phyloP scores from a whole-genome alignment of 345 rosid species.

The Hibiscus tridactylites region DNA sequence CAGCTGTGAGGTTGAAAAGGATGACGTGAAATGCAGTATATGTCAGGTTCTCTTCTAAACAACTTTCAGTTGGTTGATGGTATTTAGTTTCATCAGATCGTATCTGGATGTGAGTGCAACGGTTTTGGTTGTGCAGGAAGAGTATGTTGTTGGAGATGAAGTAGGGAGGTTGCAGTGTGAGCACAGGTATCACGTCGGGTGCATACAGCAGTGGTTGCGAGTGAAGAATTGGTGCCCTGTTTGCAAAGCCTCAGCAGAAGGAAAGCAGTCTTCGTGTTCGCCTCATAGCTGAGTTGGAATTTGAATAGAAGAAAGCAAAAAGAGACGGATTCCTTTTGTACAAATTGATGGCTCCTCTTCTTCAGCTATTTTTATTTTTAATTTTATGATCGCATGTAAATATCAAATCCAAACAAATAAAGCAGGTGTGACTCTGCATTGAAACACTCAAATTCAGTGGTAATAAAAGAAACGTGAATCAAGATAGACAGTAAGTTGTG shows the following conservation, averaged over 20 bases:
- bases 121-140: slow-evolving; percentile 54
- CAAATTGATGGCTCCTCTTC: slow-evolving; percentile 16
- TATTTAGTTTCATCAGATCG: neutral
- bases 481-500: neutral
- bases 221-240: slow-evolving; percentile 95
- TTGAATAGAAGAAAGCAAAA: slow-evolving; percentile 12
- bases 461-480: neutral
- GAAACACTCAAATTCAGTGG: slow-evolving; percentile 5
- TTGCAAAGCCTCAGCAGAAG: slow-evolving; percentile 65
- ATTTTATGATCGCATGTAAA: slow-evolving; percentile 18
- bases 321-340: slow-evolving; percentile 25
- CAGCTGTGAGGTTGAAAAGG: slow-evolving; percentile 24
- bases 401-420: slow-evolving; percentile 28
- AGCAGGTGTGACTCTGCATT: slow-evolving; percentile 4
- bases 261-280: slow-evolving; percentile 10
- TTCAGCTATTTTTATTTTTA: neutral
- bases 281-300: slow-evolving; percentile 5
- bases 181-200: slow-evolving; percentile 57
- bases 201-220: slow-evolving; percentile 78
- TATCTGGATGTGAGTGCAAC: neutral
- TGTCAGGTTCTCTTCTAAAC: slow-evolving; percentile 52
- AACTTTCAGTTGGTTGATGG: neutral
- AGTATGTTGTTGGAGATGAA: slow-evolving; percentile 65
- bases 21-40: slow-evolving; percentile 24
- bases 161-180: slow-evolving; percentile 70